Conservation (phyloP, 2,329 filamentous ascomycete species). For the Xylariales sp. region DNA sequence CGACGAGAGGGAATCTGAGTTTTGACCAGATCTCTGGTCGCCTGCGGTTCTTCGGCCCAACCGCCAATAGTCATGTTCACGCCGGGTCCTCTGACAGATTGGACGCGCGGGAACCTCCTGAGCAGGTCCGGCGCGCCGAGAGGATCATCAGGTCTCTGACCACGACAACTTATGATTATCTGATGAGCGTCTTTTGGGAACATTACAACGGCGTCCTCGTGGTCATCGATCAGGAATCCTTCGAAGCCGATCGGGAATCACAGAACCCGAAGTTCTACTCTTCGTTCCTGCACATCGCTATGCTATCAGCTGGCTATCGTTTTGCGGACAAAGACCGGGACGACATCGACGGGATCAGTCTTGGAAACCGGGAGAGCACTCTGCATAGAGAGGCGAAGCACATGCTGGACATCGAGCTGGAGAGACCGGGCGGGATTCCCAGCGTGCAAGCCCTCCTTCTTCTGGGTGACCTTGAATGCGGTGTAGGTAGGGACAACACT, state of each 20-base stretch:
- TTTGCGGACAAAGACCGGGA: constrained; percentile 43
- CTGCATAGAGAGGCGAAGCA: constrained; percentile 50
- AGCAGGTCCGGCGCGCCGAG: constrained; percentile 42
- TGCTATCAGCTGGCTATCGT: constrained; percentile 48
- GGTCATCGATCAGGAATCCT: constrained; percentile 44
- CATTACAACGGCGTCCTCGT: constrained; percentile 46
- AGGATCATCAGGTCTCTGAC: constrained; percentile 42
- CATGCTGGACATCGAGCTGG: constrained; percentile 49
- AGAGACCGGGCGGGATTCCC: constrained; percentile 46
- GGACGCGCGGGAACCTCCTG: constrained; percentile 34
- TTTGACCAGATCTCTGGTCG: constrained; percentile 47
- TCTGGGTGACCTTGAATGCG: constrained; percentile 49
- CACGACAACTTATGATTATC: constrained; percentile 44
- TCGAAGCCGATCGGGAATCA: constrained; percentile 41
- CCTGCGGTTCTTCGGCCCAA: constrained; percentile 49
- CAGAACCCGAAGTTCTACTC: constrained; percentile 46
- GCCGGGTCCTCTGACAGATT: constrained; percentile 33
- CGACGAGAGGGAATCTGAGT: constrained; percentile 43
- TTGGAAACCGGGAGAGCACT: constrained; percentile 45
- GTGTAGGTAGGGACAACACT: constrained; percentile 47
- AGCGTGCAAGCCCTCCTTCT: constrained; percentile 47
- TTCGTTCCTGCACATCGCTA: constrained; percentile 45
- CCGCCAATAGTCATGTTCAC: constrained; percentile 49
- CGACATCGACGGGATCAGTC: constrained; percentile 42
- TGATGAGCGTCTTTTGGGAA: constrained; percentile 47